Percentiles rank a stretch among this genome's conserved stretches.
These are phyloP conservation scores for Fusarium chaquense DNA, from an alignment of 2,329 filamentous ascomycete species.

Conservation along the genomic window DNA sequence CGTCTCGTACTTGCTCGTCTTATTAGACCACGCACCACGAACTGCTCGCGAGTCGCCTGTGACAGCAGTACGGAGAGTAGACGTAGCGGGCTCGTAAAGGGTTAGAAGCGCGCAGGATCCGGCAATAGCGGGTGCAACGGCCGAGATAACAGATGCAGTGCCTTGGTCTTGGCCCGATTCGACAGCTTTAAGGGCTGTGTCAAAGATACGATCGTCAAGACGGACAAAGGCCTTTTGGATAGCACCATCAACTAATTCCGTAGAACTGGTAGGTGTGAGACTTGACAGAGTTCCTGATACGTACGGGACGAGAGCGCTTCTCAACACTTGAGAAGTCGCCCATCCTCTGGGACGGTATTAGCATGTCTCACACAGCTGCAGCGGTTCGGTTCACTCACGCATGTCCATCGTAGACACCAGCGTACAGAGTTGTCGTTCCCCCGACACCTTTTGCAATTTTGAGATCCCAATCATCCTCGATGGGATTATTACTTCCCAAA, in stretches of 20 bases:
- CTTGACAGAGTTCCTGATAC: conserved; percentile 54
- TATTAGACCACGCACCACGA: conserved; percentile 62
- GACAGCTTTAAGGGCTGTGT: conserved; percentile 51
- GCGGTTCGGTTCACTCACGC: conserved; percentile 51
- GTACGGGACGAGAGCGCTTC: conserved; percentile 56
- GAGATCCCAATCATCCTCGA: conserved; percentile 54
- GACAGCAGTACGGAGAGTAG: conserved; percentile 71
- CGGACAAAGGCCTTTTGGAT: conserved; percentile 69
- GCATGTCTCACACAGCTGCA: neutral
- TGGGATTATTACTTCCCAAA: conserved; percentile 52
- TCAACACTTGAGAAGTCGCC: conserved; percentile 57
- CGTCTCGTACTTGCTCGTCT: conserved; percentile 61
- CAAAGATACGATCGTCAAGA: conserved; percentile 68
- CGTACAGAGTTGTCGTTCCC: conserved; percentile 47
- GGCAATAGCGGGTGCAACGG: conserved; percentile 54
- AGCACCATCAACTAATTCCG: conserved; percentile 62
- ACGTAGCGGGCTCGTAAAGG: conserved; percentile 67
- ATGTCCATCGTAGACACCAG: conserved; percentile 63
- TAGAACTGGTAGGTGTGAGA: conserved; percentile 52
- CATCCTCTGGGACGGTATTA: conserved; percentile 51
- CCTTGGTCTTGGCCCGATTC: conserved; percentile 47
- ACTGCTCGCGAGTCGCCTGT: conserved; percentile 77
- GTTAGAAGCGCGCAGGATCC: conserved; percentile 75
- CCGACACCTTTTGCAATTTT: conserved; percentile 50
- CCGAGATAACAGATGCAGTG: conserved; percentile 46